These are phyloP conservation scores for Nannochloropsis gaditana DNA, from an alignment of 108 stramenopile genomes.

Conservation along the genomic window DNA sequence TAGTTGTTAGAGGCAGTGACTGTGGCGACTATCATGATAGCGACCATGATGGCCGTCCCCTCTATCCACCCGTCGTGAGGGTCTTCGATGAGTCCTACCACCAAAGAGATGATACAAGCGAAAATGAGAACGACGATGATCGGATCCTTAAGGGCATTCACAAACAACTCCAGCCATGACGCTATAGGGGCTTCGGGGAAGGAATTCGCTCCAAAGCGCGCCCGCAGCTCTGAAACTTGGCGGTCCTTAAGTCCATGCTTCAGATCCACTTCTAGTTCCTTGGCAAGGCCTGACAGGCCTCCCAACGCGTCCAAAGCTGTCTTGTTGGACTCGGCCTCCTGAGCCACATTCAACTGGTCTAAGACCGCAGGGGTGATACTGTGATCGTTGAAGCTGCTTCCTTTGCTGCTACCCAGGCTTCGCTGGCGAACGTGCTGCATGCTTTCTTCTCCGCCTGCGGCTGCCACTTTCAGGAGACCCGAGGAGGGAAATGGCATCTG, in stretches of 20 bases:
- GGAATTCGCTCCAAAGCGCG: slow-evolving; percentile 31
- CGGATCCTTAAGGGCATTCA: slow-evolving; percentile 85
- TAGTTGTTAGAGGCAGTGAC: slow-evolving; percentile 89
- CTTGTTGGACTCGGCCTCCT: background rate
- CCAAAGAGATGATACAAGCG: slow-evolving; percentile 59
- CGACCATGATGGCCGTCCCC: slow-evolving; percentile 78
- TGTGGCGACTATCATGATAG: slow-evolving; percentile 76
- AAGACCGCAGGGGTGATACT: background rate
- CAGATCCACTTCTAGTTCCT: slow-evolving; percentile 24
- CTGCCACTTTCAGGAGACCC: background rate
- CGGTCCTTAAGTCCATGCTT: background rate
- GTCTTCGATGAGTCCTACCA: slow-evolving; percentile 68
- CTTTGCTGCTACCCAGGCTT: background rate
- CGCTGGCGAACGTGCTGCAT: background rate
- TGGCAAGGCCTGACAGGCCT: slow-evolving; percentile 22
- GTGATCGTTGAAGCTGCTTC: background rate
- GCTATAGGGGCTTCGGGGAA: slow-evolving; percentile 38
- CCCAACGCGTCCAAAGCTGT: background rate
- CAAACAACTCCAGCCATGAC: slow-evolving; percentile 57
- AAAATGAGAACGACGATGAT: slow-evolving; percentile 82
- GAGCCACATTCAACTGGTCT: background rate
- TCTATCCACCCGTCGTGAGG: slow-evolving; percentile 78
- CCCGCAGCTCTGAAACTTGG: slow-evolving; percentile 21
- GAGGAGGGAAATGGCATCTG: background rate
- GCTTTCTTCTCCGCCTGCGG: background rate